A percentile compares a stretch with the other conserved stretches of the same genome.
These are phyloP conservation scores for Pleurozium schreberi DNA, from an alignment of 225 moss, liverwort and hornwort species.

Conservation along the genomic window DNA sequence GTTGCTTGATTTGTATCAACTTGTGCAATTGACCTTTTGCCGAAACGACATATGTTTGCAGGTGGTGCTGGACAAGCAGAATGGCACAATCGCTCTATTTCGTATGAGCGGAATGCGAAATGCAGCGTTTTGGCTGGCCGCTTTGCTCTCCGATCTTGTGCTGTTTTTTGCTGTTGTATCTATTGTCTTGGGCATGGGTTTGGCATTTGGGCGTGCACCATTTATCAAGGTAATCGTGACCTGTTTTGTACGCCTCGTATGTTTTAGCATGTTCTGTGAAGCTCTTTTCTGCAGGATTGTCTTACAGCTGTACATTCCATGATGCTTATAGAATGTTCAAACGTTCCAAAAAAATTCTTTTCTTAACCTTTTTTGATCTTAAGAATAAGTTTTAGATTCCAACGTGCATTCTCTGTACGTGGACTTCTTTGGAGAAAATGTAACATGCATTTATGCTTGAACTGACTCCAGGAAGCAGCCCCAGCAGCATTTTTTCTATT, in stretches of 20 bases:
- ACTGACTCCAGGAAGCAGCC: constrained; percentile 52
- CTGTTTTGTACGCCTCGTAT: background rate
- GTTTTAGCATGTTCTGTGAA: background rate
- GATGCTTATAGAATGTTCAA: background rate
- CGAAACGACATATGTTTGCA: constrained; percentile 5
- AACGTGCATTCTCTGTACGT: background rate
- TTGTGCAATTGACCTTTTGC: background rate
- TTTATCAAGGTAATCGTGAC: constrained; percentile 55
- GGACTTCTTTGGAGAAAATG: background rate
- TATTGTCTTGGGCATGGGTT: constrained; percentile 47
- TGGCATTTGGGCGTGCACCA: constrained; percentile 66
- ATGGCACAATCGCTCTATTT: constrained; percentile 55
- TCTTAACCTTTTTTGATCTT: background rate
- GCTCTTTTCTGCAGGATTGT: background rate
- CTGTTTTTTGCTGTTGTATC: constrained; percentile 43
- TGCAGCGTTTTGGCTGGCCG: constrained; percentile 72
- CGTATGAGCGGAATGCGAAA: constrained; percentile 78
- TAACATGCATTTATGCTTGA: background rate
- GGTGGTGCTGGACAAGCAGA: constrained; percentile 73
- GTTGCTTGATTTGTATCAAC: background rate
- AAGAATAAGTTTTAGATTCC: background rate
- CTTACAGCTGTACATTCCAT: background rate
- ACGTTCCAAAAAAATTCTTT: background rate
- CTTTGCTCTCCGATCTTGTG: constrained; percentile 56
- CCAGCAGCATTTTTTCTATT: constrained; percentile 56